phyloP scores from a whole-genome alignment of 1,284 basidiomycete species.

The Austroboletus rostrupii region DNA sequence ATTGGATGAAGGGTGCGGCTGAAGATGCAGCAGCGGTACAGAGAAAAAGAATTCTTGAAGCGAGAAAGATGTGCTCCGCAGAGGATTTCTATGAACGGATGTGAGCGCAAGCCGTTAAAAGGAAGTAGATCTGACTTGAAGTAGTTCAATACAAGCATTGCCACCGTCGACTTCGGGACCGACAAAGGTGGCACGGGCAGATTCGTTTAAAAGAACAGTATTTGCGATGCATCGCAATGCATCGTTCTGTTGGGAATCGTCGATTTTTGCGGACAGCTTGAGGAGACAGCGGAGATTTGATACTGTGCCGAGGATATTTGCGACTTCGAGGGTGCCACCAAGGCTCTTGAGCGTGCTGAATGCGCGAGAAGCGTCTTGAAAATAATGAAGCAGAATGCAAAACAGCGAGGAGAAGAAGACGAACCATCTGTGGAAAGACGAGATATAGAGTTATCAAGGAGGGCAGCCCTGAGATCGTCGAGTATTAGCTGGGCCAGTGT shows the following conservation, averaged over 20 bases:
- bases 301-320: conserved; percentile 54
- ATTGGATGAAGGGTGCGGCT: conserved; percentile 45
- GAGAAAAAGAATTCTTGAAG: conserved; percentile 73
- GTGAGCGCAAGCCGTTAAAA: conserved; percentile 3
- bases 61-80: conserved; percentile 65
- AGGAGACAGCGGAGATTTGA: conserved; percentile 54
- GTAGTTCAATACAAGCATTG: conserved; percentile 48
- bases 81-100: conserved; percentile 50
- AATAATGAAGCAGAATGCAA: neutral
- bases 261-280: conserved; percentile 54
- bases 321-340: conserved; percentile 68
- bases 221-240: conserved; percentile 75
- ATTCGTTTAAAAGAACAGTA: conserved; percentile 63
- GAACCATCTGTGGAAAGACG: conserved; percentile 53
- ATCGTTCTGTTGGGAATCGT: conserved; percentile 40
- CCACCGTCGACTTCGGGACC: conserved; percentile 60
- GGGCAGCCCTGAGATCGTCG: conserved; percentile 49
- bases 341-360: conserved; percentile 73
- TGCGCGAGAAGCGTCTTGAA: conserved; percentile 58
- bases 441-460: conserved; percentile 35
- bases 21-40: conserved; percentile 50
- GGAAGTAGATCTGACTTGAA: conserved; percentile 49
- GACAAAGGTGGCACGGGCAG: conserved; percentile 56
- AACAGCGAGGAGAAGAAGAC: conserved; percentile 14
- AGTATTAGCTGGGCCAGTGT: conserved; percentile 55